phyloP scores from a whole-genome alignment of 2,329 filamentous ascomycete species.

The Epichloe sibirici region DNA sequence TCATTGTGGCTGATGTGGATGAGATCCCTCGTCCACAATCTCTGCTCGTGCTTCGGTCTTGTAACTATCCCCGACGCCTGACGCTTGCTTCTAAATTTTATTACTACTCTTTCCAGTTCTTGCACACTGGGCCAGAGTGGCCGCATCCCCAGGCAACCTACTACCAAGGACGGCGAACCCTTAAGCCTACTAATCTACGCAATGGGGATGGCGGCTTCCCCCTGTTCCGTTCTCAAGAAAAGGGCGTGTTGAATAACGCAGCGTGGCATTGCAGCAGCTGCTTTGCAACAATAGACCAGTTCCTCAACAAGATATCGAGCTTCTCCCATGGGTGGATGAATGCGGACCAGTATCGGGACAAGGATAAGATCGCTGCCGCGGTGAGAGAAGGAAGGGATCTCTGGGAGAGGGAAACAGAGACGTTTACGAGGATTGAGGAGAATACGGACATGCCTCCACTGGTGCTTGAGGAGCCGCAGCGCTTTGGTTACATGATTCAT shows the following conservation, averaged over 20 bases:
- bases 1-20: slow-evolving; percentile 48
- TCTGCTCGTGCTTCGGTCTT: slow-evolving; percentile 35
- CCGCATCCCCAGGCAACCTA: slow-evolving; percentile 47
- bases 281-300: slow-evolving; percentile 42
- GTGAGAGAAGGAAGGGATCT: slow-evolving; percentile 41
- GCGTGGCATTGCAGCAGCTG: slow-evolving; percentile 53
- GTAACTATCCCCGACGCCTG: slow-evolving; percentile 38
- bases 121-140: slow-evolving; percentile 31
- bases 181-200: slow-evolving; percentile 42
- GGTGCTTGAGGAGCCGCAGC: slow-evolving; percentile 25
- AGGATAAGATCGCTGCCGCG: slow-evolving; percentile 34
- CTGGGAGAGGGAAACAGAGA: slow-evolving; percentile 37
- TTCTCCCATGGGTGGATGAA: slow-evolving; percentile 46
- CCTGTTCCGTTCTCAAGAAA: slow-evolving; percentile 27
- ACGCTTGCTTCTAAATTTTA: slow-evolving; percentile 41
- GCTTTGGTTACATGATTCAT: slow-evolving; percentile 33
- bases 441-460: slow-evolving; percentile 42
- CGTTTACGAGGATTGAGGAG: slow-evolving; percentile 34
- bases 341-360: slow-evolving; percentile 32
- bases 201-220: slow-evolving; percentile 29
- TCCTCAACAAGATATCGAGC: slow-evolving; percentile 42
- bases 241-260: slow-evolving; percentile 34
- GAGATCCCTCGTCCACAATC: slow-evolving; percentile 44
- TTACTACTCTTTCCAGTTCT: slow-evolving; percentile 46
- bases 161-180: slow-evolving; percentile 32